phyloP scores from a whole-genome alignment of 257 asterid genomes.

The Fraxinus cuspidata region DNA sequence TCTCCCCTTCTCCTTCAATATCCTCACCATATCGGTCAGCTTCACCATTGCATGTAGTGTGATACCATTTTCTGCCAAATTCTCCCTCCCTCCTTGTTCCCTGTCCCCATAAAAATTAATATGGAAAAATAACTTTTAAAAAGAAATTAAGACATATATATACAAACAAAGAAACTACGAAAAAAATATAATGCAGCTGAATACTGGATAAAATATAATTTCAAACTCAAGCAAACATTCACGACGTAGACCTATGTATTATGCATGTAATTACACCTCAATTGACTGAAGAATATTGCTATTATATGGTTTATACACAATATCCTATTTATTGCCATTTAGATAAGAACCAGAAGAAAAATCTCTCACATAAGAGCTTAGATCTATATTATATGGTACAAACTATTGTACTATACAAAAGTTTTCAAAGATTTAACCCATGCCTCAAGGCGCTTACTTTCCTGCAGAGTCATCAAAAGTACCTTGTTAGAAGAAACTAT shows the following conservation, averaged over 20 bases:
- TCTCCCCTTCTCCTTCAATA: constrained; percentile 83
- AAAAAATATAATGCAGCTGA: neutral
- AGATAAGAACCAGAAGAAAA: neutral
- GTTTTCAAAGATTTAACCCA: too few relatives aligned
- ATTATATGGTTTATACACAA: neutral
- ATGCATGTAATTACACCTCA: neutral
- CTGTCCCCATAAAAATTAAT: constrained; percentile 40
- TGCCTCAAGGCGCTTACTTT: too few relatives aligned
- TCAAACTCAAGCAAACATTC: neutral
- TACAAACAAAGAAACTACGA: neutral
- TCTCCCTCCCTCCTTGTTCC: constrained; percentile 98
- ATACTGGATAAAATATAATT: neutral
- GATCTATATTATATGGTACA: too few relatives aligned
- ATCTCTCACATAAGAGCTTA: neutral
- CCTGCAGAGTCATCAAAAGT: neutral
- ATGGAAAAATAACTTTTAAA: constrained; percentile 18
- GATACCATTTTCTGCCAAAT: constrained; percentile 84
- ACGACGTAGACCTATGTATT: neutral
- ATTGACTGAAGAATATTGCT: neutral
- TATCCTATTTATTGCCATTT: too few relatives aligned
- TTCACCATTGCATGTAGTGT: constrained; percentile 86
- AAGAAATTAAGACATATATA: neutral
- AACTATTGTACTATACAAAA: neutral
- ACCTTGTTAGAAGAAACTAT: too few relatives aligned
- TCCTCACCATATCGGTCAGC: constrained; percentile 86